These are phyloP conservation scores for Venturiaceae sp. DNA, from an alignment of 2,329 filamentous ascomycete species.

Conservation along the genomic window DNA sequence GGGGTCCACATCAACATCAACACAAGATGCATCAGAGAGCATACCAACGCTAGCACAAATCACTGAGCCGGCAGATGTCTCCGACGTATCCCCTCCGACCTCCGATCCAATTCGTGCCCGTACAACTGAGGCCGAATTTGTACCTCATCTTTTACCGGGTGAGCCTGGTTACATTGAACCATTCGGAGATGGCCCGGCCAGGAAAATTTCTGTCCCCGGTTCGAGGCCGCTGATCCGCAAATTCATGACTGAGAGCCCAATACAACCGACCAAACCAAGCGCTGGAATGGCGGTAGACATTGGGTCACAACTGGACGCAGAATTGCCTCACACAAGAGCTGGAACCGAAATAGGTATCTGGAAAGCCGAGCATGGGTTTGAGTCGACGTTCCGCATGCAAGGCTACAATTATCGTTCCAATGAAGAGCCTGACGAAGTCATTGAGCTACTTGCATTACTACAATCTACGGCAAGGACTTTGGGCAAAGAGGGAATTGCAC, in stretches of 20 bases:
- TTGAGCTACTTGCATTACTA: background rate
- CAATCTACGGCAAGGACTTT: background rate
- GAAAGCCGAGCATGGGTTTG: background rate
- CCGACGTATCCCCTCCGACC: too few relatives aligned
- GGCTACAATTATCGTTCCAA: background rate
- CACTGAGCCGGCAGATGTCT: too few relatives aligned
- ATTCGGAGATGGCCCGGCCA: background rate
- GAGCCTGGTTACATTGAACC: background rate
- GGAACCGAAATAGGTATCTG: background rate
- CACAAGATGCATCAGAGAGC: too few relatives aligned
- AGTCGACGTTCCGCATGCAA: background rate
- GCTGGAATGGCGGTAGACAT: background rate
- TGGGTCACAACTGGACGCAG: too few relatives aligned
- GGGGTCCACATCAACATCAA: background rate
- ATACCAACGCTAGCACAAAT: too few relatives aligned
- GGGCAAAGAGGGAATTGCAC: background rate
- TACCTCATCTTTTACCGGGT: background rate
- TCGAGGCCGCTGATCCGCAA: background rate
- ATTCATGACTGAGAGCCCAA: background rate
- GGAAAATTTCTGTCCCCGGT: background rate
- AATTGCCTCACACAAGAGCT: background rate
- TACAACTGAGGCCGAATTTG: background rate
- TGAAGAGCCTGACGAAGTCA: background rate
- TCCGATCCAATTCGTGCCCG: background rate
- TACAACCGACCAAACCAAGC: background rate